These are phyloP conservation scores for Pholiota adiposa DNA, from an alignment of 1,284 basidiomycete genomes.

Conservation along the genomic window DNA sequence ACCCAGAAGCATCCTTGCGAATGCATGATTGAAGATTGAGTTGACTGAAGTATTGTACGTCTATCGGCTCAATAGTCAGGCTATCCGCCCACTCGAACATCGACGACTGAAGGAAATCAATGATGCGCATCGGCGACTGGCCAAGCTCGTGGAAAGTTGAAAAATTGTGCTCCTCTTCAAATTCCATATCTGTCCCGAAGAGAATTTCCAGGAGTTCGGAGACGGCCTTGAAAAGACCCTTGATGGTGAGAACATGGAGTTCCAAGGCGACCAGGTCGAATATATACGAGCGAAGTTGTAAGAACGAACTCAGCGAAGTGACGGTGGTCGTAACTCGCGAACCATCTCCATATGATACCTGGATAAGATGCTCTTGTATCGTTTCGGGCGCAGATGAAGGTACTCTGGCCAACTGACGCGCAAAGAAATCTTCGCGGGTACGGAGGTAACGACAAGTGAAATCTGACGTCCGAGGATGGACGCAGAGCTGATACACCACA, in stretches of 20 bases:
- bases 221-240: conserved; percentile 73
- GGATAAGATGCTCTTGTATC: conserved; percentile 58
- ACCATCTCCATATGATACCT: conserved; percentile 76
- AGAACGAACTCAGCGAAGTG: conserved; percentile 75
- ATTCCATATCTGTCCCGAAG: conserved; percentile 66
- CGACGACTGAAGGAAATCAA: conserved; percentile 86
- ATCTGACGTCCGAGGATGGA: conserved; percentile 83
- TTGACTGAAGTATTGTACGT: conserved; percentile 71
- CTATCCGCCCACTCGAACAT: conserved; percentile 90
- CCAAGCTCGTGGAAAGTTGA: conserved; percentile 72
- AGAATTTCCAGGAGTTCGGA: conserved; percentile 75
- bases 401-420: conserved; percentile 78
- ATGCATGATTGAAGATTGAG: conserved; percentile 81
- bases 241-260: conserved; percentile 83
- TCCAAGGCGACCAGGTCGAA: conserved; percentile 90
- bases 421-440: conserved; percentile 89
- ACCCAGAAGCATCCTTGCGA: conserved; percentile 72
- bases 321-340: conserved; percentile 77
- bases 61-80: conserved; percentile 57
- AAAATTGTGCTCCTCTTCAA: conserved; percentile 56
- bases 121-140: conserved; percentile 82
- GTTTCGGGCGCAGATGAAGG: conserved; percentile 63
- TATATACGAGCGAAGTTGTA: conserved; percentile 84
- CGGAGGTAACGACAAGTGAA: conserved; percentile 89
- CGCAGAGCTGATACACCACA: conserved; percentile 86